Evolutionary conservation across 2,329 filamentous ascomycete species (phyloP).

Genomic region (Trichophyton verrucosum): DNA sequence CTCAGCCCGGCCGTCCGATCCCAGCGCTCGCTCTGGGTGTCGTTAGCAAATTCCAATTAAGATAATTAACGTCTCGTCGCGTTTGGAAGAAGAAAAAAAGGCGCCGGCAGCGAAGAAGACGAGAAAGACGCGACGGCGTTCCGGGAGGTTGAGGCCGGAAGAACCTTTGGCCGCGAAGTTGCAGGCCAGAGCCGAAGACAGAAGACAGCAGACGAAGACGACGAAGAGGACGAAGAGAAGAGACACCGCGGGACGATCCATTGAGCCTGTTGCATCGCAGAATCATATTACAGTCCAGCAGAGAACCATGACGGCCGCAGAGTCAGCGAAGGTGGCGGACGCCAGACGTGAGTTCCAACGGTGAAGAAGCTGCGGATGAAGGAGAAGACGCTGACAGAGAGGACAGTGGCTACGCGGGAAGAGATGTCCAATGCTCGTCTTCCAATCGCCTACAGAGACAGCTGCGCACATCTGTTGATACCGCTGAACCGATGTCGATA

Average conservation of each 20-base stretch:
- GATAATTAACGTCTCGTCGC: neutral
- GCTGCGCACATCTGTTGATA: constrained; percentile 87
- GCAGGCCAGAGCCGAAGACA: neutral
- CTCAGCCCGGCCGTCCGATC: neutral
- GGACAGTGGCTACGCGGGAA: constrained; percentile 56
- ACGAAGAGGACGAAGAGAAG: neutral
- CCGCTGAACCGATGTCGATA: constrained; percentile 89
- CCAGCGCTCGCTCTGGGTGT: neutral
- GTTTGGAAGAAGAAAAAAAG: neutral
- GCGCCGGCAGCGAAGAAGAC: neutral
- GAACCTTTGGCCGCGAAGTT: neutral
- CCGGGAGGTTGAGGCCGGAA: no score
- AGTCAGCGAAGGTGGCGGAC: constrained; percentile 3
- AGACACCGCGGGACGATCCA: neutral
- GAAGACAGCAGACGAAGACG: neutral
- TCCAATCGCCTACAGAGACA: constrained; percentile 84
- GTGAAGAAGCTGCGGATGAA: neutral
- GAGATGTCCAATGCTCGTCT: constrained; percentile 88
- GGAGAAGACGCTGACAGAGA: neutral
- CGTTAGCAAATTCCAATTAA: neutral
- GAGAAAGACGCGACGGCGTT: neutral
- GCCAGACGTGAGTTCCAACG: constrained; percentile 12
- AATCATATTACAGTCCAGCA: neutral
- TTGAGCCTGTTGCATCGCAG: neutral
- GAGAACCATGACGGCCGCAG: constrained; percentile 6